phyloP scores from a whole-genome alignment of 2,329 filamentous ascomycete genomes.

The Cladosporium austrohemisphaericum region DNA sequence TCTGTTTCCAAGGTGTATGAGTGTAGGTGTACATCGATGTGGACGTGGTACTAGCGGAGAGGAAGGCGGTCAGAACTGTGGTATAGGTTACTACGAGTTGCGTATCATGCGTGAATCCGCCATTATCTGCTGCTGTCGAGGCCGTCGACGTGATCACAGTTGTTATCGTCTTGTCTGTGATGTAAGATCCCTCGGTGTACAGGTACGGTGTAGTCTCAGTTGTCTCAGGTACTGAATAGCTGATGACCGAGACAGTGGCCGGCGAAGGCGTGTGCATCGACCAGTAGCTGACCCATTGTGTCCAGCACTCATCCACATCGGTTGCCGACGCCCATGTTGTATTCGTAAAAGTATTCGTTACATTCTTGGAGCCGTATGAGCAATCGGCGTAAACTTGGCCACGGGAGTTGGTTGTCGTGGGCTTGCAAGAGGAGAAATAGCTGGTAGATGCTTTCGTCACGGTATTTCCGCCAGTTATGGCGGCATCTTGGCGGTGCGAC shows the following conservation, averaged over 20 bases:
- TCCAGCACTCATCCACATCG: not conserved
- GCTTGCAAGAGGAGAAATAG: not conserved
- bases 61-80: not conserved
- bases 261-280: not conserved
- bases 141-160: not conserved
- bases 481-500: not conserved
- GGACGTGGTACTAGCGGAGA: not conserved
- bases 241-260: not conserved
- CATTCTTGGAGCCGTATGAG: not conserved
- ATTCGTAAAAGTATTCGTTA: slow-evolving; percentile 4
- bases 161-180: not conserved
- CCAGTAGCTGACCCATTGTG: not conserved
- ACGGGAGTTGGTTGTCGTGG: not conserved
- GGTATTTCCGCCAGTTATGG: not conserved
- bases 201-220: not conserved
- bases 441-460: not conserved
- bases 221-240: not conserved
- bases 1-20: not conserved
- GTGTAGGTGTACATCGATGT: not conserved
- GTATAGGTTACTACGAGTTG: not conserved
- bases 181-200: not conserved
- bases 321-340: not conserved
- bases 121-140: not conserved
- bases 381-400: not conserved
- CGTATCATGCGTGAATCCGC: not conserved